Base-by-base conservation (phyloP, 176 grass and related monocot genomes). In the Miscanthus lutarioriparius region DNA sequence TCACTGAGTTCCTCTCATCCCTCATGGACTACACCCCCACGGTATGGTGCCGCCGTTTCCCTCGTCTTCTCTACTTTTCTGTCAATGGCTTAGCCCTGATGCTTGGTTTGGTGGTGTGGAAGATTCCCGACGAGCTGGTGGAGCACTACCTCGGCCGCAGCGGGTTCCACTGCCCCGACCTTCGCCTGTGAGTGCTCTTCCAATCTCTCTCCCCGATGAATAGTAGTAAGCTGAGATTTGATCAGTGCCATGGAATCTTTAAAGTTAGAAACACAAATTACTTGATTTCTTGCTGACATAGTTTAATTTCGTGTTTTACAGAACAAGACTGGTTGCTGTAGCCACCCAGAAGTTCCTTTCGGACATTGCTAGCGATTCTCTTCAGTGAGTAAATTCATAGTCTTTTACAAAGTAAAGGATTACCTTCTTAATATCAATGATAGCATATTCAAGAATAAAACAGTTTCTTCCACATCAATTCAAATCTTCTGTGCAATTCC, bases 101-200 rank as follows among this genome's bases (percentile, higher is more conserved):
- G 12, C 48, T 61, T 70, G 59, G 61, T 87, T 53, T 8, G 4
- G 43, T 48, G 63, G 44, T 26, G 71, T 10, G 3, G 22, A 28
- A 98, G 96, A 95, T 98, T 75, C 93, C 96, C 20, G 93, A 98
- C 67, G 96, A 99, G 88, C 96, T 99, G 64, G 91, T 92, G 86
- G 96, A 99, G 87, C 91, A 99, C 83, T 99, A 94, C 83, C 92
- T 96, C 19, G 91, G 88, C 32, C 94, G 87, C 68, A 96, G 96
- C 78, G 96, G 96, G 23, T 99, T 99, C 90, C 56, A 61, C n/a
- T 61, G 56, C n/a, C 56, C 56, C 3, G 56, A 61, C 56, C 56
- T 61, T 23, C 56, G 96, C 41, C 83, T 99, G 96, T 99, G 62
- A 88, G 92, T 88, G 10, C 37, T 22, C 2, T 61, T n/a, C 53